A percentile compares a stretch with the other conserved stretches of the same genome.
phyloP scores from a whole-genome alignment of 2,329 filamentous ascomycete genomes.

The Cercospora sojina region DNA sequence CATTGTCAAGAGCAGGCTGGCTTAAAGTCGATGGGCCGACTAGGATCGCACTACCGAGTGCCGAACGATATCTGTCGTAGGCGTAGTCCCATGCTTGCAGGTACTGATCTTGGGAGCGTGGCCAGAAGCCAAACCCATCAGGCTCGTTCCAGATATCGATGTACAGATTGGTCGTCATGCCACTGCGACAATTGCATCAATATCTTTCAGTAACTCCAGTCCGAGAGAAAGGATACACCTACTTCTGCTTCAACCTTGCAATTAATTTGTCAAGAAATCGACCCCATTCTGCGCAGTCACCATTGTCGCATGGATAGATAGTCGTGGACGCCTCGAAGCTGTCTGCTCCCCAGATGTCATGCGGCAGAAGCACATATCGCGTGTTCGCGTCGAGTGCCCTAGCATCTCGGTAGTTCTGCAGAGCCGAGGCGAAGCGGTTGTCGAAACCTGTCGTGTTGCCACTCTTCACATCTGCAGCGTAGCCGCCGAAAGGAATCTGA shows the following conservation, averaged over 20 bases:
- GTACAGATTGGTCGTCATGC: background rate
- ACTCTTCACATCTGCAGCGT: background rate
- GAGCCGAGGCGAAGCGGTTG: background rate
- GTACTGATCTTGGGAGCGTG: background rate
- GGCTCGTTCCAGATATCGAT: conserved; percentile 4
- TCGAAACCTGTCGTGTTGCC: background rate
- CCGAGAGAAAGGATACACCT: background rate
- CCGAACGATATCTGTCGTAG: background rate
- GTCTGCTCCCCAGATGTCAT: background rate
- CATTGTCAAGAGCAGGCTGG: background rate
- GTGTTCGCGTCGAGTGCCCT: background rate
- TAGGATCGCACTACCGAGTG: background rate
- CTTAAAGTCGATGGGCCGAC: background rate
- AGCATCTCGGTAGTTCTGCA: background rate
- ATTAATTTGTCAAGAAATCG: background rate
- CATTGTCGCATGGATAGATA: background rate
- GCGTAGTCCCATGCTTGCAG: background rate
- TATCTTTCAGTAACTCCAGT: background rate
- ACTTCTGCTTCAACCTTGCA: background rate
- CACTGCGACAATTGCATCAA: background rate
- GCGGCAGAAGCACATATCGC: background rate
- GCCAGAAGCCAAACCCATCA: background rate
- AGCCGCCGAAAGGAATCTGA: background rate
- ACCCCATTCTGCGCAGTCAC: background rate
- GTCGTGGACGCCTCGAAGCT: background rate